These are phyloP conservation scores for Porogramme epimiltina DNA, from an alignment of 1,284 basidiomycete genomes.

Conservation along the genomic window DNA sequence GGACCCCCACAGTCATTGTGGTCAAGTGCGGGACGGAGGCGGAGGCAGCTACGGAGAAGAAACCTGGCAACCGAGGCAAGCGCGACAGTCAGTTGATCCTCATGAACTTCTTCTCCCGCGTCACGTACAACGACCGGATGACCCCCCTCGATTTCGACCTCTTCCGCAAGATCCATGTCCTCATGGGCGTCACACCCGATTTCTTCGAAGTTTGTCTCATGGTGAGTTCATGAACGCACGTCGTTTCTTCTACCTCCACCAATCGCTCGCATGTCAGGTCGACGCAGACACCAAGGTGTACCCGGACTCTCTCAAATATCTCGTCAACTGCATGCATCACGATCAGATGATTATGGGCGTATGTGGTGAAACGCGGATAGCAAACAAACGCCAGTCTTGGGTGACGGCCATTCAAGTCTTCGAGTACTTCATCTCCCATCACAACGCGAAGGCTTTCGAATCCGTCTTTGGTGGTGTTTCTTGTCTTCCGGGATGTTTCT, in stretches of 20 bases:
- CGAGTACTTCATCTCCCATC: conserved; percentile 99
- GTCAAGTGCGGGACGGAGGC: conserved; percentile 95
- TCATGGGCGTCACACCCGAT: conserved; percentile 99
- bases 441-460: conserved; percentile 97
- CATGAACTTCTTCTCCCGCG: conserved; percentile 99
- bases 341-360: conserved; percentile 99
- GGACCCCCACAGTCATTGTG: conserved; percentile 93
- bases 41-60: conserved; percentile 83
- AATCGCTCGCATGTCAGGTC: conserved; percentile 59
- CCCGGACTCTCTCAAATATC: conserved; percentile 81
- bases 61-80: conserved; percentile 98
- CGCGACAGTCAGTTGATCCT: conserved; percentile 98
- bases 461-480: conserved; percentile 99
- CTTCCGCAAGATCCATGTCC: conserved; percentile 93
- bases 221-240: conserved; percentile 55
- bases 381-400: conserved; percentile 98
- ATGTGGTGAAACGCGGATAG: conserved; percentile 97
- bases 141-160: conserved; percentile 96
- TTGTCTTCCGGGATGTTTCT: conserved; percentile 98
- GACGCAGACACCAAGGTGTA: conserved; percentile 97
- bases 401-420: conserved; percentile 98
- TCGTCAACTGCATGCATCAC: conserved; percentile 98
- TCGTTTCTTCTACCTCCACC: neutral
- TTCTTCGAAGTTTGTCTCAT: conserved; percentile 98
- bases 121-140: conserved; percentile 99